Conservation (phyloP, 2,329 filamentous ascomycete genomes). For the Pseudocercospora fuligena region DNA sequence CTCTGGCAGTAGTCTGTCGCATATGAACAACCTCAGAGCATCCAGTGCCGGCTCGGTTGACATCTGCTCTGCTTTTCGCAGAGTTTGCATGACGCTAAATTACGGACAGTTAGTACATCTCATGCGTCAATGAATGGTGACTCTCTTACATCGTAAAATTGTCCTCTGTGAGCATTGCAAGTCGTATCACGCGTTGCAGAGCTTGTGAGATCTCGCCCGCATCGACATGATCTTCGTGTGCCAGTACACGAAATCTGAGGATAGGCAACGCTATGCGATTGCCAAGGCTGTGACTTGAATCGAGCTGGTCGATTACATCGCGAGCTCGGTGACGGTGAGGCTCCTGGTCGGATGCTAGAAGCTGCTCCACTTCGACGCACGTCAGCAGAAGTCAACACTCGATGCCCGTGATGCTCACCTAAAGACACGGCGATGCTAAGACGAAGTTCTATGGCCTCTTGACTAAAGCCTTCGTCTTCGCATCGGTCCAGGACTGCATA, state of each 20-base stretch:
- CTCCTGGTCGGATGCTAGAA: slow-evolving; percentile 45
- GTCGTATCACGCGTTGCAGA: slow-evolving; percentile 65
- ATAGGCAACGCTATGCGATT: slow-evolving; percentile 67
- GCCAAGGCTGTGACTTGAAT: slow-evolving; percentile 64
- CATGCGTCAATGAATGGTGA: not conserved
- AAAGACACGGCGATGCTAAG: slow-evolving; percentile 67
- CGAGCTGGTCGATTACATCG: slow-evolving; percentile 64
- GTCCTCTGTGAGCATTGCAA: slow-evolving; percentile 63
- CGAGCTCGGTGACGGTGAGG: slow-evolving; percentile 59
- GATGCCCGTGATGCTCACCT: slow-evolving; percentile 35
- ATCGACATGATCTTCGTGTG: slow-evolving; percentile 46
- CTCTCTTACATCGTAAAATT: slow-evolving; percentile 63
- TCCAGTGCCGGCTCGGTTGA: slow-evolving; percentile 8
- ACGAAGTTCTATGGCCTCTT: slow-evolving; percentile 66
- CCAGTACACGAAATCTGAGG: slow-evolving; percentile 70
- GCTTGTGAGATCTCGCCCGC: slow-evolving; percentile 52
- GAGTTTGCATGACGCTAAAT: slow-evolving; percentile 65
- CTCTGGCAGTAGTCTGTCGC: slow-evolving; percentile 56
- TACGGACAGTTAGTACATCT: slow-evolving; percentile 3
- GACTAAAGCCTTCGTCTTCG: slow-evolving; percentile 60
- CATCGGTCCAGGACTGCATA: slow-evolving; percentile 62
- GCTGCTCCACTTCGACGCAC: slow-evolving; percentile 23
- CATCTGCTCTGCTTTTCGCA: slow-evolving; percentile 65
- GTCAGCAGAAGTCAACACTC: not conserved
- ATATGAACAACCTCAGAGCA: slow-evolving; percentile 68